Conservation (phyloP, 352 stramenopile species). For the Phytophthora citrophthora region DNA sequence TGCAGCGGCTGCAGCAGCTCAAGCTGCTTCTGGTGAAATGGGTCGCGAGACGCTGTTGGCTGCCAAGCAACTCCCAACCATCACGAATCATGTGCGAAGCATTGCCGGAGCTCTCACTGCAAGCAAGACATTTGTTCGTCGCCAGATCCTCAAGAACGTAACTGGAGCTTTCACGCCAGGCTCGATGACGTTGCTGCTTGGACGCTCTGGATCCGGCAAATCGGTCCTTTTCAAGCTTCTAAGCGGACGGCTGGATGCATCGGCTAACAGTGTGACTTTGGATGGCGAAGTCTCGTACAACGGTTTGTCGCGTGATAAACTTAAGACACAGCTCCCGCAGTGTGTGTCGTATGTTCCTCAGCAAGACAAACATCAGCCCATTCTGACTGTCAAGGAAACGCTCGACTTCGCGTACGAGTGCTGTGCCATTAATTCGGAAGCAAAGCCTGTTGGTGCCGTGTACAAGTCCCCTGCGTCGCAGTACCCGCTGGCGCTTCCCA, state of each 20-base stretch:
- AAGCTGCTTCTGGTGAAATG: slow-evolving; percentile 33
- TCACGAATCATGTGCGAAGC: slow-evolving; percentile 55
- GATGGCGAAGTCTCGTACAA: slow-evolving; percentile 56
- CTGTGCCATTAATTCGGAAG: slow-evolving; percentile 43
- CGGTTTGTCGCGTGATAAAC: slow-evolving; percentile 32
- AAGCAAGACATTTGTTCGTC: slow-evolving; percentile 47
- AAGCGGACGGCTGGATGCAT: slow-evolving; percentile 35
- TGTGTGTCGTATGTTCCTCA: slow-evolving; percentile 55
- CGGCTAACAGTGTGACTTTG: slow-evolving; percentile 23
- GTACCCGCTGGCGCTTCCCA: slow-evolving; percentile 31
- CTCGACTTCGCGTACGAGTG: slow-evolving; percentile 93
- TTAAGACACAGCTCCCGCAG: slow-evolving; percentile 45
- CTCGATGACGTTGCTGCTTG: slow-evolving; percentile 60
- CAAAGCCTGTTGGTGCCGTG: slow-evolving; percentile 19
- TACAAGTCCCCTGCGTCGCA: slow-evolving; percentile 32
- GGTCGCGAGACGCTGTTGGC: slow-evolving; percentile 33
- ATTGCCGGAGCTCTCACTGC: slow-evolving; percentile 39
- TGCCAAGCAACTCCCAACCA: slow-evolving; percentile 55
- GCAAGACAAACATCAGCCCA: slow-evolving; percentile 82
- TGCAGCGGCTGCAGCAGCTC: slow-evolving; percentile 25
- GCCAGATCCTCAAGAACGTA: slow-evolving; percentile 52
- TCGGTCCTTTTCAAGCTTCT: slow-evolving; percentile 57
- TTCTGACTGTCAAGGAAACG: slow-evolving; percentile 93
- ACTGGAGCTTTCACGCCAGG: slow-evolving; percentile 46
- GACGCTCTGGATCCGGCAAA: slow-evolving; percentile 55